Evolutionary conservation across 2,329 filamentous ascomycete genomes (phyloP), one percentile per base, ranked within the genome.

Genomic region (Xylaria sp.): DNA sequence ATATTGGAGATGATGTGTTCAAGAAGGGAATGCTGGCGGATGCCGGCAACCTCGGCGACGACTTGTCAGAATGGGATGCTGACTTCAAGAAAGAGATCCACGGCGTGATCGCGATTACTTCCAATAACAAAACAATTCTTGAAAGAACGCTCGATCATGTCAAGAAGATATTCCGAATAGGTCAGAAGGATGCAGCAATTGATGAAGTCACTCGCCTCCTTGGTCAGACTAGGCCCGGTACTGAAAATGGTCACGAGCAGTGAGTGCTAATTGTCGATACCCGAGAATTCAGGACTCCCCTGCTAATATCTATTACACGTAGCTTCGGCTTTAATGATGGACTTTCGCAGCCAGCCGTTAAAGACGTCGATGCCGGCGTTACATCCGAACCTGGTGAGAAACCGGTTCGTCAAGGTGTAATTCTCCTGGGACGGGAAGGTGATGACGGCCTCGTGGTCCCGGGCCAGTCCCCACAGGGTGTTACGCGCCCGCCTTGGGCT

Each of bases 311-410:
- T 36, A 0, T 33, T 15, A 23, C 56, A 1, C 15, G 15, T 9
- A 75, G 73, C 73, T 85, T 84, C 65, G 83, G 82, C 1, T 84
- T 81, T 68, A 68, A 78, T 25, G 82, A 85, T 69, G 81, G 80
- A 5, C 74, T 84, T 55, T 81, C 81, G 2, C 80, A 84, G 66
- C 83, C 83, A 2, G 75, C 76, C 2, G 70, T 83, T 8, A 61
- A 75, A n/a, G 79, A 75, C 7, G 73, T 83, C 31, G 67, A 68
- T 55, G 66, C 65, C 0, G 72, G 73, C 48, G 64, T 73, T 43
- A 65, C 23, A 23, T 68, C 66, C 2, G 69, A 68, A 25, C 67
- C 67, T 8, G 39, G 76, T 78, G 66, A 74, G 73, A 41, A 64
- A 64, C n/a, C 74, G 72, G 49, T 79, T 76, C 31, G 77, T 74